Conservation (phyloP, 257 asterid genomes). For the Handroanthus guayacan region DNA sequence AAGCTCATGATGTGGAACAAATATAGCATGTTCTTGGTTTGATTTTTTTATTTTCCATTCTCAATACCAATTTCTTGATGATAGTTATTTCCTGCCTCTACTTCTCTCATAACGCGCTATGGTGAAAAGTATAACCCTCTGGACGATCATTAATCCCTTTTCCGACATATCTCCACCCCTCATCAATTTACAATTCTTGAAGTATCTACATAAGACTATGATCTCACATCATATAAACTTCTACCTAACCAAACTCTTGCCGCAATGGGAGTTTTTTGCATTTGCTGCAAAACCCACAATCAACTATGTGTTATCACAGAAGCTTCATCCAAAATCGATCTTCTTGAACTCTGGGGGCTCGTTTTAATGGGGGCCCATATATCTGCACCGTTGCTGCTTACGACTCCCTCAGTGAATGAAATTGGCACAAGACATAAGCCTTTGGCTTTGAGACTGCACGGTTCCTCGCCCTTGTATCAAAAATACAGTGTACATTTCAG, state of each 20-base stretch:
- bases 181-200: slow-evolving; percentile 24
- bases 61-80: neutral
- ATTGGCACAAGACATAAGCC: slow-evolving; percentile 85
- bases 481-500: neutral
- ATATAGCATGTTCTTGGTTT: no score
- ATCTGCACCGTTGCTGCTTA: slow-evolving; percentile 89
- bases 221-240: slow-evolving; percentile 19
- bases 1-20: no score
- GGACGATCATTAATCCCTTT: neutral
- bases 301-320: slow-evolving; percentile 37
- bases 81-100: neutral
- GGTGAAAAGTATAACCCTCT: neutral
- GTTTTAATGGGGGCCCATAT: slow-evolving; percentile 93
- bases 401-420: slow-evolving; percentile 65
- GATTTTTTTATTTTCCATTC: no score
- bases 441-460: slow-evolving; percentile 60
- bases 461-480: slow-evolving; percentile 50
- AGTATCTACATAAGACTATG: slow-evolving; percentile 20
- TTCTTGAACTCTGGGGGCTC: slow-evolving; percentile 41
- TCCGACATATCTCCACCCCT: neutral
- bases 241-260: slow-evolving; percentile 11
- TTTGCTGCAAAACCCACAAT: neutral
- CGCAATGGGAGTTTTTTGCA: neutral
- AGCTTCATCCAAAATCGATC: slow-evolving; percentile 34
- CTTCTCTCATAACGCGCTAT: neutral